phyloP scores from a whole-genome alignment of 2,329 filamentous ascomycete genomes.

The Penicillium hesseltinei region DNA sequence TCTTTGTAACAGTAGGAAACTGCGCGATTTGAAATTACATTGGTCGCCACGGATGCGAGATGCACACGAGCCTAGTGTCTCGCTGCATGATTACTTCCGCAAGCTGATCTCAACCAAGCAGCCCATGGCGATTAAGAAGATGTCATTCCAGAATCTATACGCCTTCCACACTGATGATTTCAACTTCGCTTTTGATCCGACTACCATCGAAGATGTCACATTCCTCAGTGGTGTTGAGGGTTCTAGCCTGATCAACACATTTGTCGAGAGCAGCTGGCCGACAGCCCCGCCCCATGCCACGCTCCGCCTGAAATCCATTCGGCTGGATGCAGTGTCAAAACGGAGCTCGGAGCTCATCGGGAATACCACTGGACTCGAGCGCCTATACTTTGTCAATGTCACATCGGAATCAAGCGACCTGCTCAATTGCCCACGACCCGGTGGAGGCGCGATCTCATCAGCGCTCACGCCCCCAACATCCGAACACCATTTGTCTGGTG shows the following conservation, averaged over 20 bases:
- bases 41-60: conserved; percentile 63
- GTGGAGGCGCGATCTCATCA: conserved; percentile 14
- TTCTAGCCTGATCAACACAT: conserved; percentile 44
- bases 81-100: conserved; percentile 56
- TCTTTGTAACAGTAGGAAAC: conserved; percentile 52
- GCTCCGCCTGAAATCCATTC: conserved; percentile 48
- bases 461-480: conserved; percentile 31
- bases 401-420: conserved; percentile 30
- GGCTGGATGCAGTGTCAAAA: conserved; percentile 50
- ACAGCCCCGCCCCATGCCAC: conserved; percentile 28
- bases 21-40: conserved; percentile 57
- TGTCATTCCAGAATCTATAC: conserved; percentile 59
- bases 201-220: conserved; percentile 49
- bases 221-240: conserved; percentile 52
- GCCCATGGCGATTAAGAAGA: conserved; percentile 48
- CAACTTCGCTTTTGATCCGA: conserved; percentile 44
- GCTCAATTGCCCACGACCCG: conserved; percentile 33
- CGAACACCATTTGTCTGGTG: conserved; percentile 17
- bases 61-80: conserved; percentile 57
- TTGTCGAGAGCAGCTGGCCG: conserved; percentile 58
- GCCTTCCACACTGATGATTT: conserved; percentile 52
- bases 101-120: conserved; percentile 51
- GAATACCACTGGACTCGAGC: conserved; percentile 47
- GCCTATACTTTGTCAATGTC: conserved; percentile 53
- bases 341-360: conserved; percentile 46